A percentile compares a stretch with the other conserved stretches of the same genome.
Evolutionary conservation across 2,329 filamentous ascomycete genomes (phyloP).

Genomic region (Sphaerostilbella broomeana): DNA sequence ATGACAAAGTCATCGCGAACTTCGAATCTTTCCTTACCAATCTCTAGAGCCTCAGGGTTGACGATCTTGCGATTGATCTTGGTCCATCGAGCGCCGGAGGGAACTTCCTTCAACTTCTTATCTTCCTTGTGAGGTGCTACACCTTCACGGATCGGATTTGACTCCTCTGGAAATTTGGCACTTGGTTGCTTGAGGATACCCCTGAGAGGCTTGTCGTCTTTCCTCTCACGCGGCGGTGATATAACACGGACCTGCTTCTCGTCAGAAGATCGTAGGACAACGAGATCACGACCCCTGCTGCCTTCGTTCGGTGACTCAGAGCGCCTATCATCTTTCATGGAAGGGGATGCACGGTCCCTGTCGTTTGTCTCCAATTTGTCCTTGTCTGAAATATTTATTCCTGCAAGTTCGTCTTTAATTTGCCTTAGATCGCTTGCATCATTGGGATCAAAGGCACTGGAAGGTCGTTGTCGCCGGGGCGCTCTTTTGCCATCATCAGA

Average conservation of each 20-base stretch:
- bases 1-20: constrained; percentile 92
- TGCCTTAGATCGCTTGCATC: constrained; percentile 44
- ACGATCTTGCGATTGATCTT: constrained; percentile 85
- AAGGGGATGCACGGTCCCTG: constrained; percentile 15
- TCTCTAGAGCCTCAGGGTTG: constrained; percentile 78
- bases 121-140: constrained; percentile 91
- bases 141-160: constrained; percentile 75
- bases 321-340: constrained; percentile 14
- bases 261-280: constrained; percentile 26
- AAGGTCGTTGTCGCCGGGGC: constrained; percentile 32
- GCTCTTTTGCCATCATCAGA: constrained; percentile 36
- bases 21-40: constrained; percentile 86
- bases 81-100: constrained; percentile 79
- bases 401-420: constrained; percentile 44
- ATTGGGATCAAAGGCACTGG: constrained; percentile 45
- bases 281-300: constrained; percentile 37
- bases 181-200: constrained; percentile 82
- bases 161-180: constrained; percentile 78
- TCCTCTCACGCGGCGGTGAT: constrained; percentile 59
- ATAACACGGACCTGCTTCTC: constrained; percentile 59
- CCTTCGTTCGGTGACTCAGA: constrained; percentile 23
- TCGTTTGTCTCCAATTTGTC: constrained; percentile 13
- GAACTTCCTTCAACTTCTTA: constrained; percentile 63
- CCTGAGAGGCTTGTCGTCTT: constrained; percentile 64
- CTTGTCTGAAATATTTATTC: constrained; percentile 27